Percentiles rank a stretch among this genome's conserved stretches.
Evolutionary conservation across 202 grass and related monocot genomes (phyloP).

Genomic region (Schoenoplectus triqueter): DNA sequence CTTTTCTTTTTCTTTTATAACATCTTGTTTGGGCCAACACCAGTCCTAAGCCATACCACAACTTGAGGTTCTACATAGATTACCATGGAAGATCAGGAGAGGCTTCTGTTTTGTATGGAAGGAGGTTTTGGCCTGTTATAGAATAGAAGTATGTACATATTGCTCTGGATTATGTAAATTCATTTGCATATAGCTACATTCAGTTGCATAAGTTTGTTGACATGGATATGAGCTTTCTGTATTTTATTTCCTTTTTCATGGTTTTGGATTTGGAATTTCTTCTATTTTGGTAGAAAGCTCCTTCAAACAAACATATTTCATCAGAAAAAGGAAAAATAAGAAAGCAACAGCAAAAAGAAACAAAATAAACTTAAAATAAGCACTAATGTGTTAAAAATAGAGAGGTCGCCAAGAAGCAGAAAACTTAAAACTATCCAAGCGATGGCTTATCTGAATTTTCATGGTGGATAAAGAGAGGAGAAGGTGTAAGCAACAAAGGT

Average conservation of each 20-base stretch:
- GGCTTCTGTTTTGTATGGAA: slow-evolving; percentile 11
- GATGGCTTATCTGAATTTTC: no score
- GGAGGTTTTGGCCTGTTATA: slow-evolving; percentile 16
- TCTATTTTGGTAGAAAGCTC: background rate
- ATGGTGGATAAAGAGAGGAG: no score
- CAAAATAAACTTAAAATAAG: background rate
- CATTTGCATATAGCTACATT: slow-evolving; percentile 18
- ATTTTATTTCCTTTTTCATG: background rate
- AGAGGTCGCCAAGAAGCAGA: background rate
- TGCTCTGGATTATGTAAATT: background rate
- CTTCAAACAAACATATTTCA: background rate
- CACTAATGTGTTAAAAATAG: background rate
- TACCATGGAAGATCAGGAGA: slow-evolving; percentile 24
- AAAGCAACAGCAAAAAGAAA: background rate
- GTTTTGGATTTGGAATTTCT: slow-evolving; percentile 1
- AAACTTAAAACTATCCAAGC: background rate
- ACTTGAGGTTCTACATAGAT: slow-evolving; percentile 31
- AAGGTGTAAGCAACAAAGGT: background rate
- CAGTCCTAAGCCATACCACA: slow-evolving; percentile 2
- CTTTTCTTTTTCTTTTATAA: background rate
- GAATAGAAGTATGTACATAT: slow-evolving; percentile 26
- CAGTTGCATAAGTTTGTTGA: slow-evolving; percentile 6
- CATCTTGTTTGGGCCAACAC: slow-evolving; percentile 12
- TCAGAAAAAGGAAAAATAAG: background rate
- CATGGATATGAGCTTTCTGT: background rate